Evolutionary conservation across 1,139 yeast species (phyloP).

Genomic region (Geotrichum bryndzae): DNA sequence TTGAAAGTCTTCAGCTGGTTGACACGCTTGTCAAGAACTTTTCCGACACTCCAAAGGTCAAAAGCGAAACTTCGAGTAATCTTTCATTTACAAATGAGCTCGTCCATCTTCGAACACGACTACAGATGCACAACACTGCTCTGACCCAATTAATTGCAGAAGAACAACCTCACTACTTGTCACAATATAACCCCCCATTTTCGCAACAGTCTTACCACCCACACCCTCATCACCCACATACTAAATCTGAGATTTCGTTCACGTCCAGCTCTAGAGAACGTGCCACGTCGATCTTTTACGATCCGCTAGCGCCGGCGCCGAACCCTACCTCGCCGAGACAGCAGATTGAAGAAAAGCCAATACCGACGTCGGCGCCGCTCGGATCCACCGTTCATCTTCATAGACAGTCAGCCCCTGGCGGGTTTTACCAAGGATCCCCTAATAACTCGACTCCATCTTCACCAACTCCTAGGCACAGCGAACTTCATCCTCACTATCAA

Average conservation of each 20-base stretch:
- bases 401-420: constrained; percentile 16
- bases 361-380: constrained; percentile 6
- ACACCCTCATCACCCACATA: constrained; percentile 11
- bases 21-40: constrained; percentile 10
- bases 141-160: constrained; percentile 17
- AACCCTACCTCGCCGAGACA: constrained; percentile 20
- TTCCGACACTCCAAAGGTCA: constrained; percentile 1
- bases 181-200: constrained; percentile 5
- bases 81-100: constrained; percentile 22
- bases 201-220: constrained; percentile 12
- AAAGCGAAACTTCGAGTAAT: constrained; percentile 16
- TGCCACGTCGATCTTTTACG: constrained; percentile 26
- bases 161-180: background rate
- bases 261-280: constrained; percentile 26
- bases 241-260: constrained; percentile 14
- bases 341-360: constrained; percentile 4
- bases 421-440: constrained; percentile 4
- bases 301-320: constrained; percentile 27
- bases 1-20: constrained; percentile 12
- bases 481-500: constrained; percentile 4
- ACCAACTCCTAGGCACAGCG: constrained; percentile 9
- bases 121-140: constrained; percentile 17
- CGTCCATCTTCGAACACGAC: constrained; percentile 13
- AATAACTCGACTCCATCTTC: constrained; percentile 12
- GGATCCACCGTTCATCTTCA: constrained; percentile 3